A percentile compares a stretch with the other conserved stretches of the same genome.
These are phyloP conservation scores for Xenosphaeropsis pyriputrescens DNA, from an alignment of 2,329 filamentous ascomycete species.

Conservation along the genomic window DNA sequence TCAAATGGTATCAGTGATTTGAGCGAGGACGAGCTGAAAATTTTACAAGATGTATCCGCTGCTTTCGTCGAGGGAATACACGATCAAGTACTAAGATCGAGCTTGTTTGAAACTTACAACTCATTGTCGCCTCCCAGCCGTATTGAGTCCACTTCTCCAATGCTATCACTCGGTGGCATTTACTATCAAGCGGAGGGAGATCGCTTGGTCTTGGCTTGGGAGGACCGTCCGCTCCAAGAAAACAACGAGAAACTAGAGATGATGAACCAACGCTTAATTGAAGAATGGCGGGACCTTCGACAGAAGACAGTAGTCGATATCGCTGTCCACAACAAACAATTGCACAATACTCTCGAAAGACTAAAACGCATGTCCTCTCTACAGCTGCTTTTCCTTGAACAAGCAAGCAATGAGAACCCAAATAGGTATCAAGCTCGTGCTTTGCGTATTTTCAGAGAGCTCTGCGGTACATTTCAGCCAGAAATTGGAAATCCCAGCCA, in stretches of 20 bases:
- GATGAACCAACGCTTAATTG: slow-evolving; percentile 22
- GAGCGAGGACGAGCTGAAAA: slow-evolving; percentile 23
- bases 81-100: slow-evolving; percentile 28
- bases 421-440: slow-evolving; percentile 32
- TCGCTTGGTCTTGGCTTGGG: slow-evolving; percentile 30
- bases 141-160: slow-evolving; percentile 12
- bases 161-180: slow-evolving; percentile 40
- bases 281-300: slow-evolving; percentile 26
- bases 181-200: slow-evolving; percentile 42
- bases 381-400: slow-evolving; percentile 36
- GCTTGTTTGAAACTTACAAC: slow-evolving; percentile 18
- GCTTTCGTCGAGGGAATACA: slow-evolving; percentile 39
- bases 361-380: slow-evolving; percentile 36
- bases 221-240: slow-evolving; percentile 20
- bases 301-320: slow-evolving; percentile 26
- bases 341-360: slow-evolving; percentile 30
- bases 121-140: no score
- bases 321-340: slow-evolving; percentile 33
- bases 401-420: slow-evolving; percentile 36
- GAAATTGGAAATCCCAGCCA: slow-evolving; percentile 1
- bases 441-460: slow-evolving; percentile 21
- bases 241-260: slow-evolving; percentile 19
- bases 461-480: slow-evolving; percentile 13
- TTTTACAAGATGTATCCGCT: slow-evolving; percentile 34
- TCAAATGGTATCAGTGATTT: slow-evolving; percentile 9